Evolutionary conservation across 164 flowering plant species (phyloP).

Genomic region (Houttuynia cordata): DNA sequence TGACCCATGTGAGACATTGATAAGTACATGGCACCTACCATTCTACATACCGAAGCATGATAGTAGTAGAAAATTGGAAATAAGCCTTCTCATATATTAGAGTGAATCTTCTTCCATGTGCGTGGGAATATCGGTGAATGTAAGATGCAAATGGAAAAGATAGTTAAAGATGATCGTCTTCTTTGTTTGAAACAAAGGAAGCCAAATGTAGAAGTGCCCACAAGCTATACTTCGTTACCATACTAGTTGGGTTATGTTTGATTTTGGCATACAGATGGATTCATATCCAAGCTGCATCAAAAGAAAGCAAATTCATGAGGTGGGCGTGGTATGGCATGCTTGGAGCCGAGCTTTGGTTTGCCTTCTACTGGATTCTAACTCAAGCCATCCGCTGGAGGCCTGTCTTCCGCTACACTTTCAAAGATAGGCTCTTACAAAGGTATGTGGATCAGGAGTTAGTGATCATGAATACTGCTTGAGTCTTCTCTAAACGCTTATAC

Average conservation of each 20-base stretch:
- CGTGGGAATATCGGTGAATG: no score
- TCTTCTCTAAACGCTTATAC: no score
- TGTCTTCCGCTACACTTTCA: constrained; percentile 22
- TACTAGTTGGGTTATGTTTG: constrained; percentile 15
- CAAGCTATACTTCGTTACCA: constrained; percentile 10
- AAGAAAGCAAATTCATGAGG: constrained; percentile 1
- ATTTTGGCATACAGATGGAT: constrained; percentile 22
- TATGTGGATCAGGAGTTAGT: background rate
- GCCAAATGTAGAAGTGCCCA: constrained; percentile 9
- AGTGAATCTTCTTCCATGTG: no score
- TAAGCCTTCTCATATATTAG: no score
- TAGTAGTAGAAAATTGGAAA: no score
- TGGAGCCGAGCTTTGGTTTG: constrained; percentile 30
- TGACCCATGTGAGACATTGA: no score
- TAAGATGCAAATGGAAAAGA: background rate
- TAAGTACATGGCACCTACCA: no score
- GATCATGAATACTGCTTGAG: no score
- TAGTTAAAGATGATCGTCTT: constrained; percentile 7
- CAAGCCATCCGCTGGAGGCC: constrained; percentile 21
- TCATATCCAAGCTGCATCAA: constrained; percentile 10
- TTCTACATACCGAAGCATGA: no score
- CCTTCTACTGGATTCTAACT: constrained; percentile 24
- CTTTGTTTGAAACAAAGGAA: constrained; percentile 20
- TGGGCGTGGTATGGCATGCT: constrained; percentile 28
- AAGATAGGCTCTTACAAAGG: constrained; percentile 32